These are phyloP conservation scores for Skeletonema grethae DNA, from an alignment of 108 stramenopile genomes.

Conservation along the genomic window DNA sequence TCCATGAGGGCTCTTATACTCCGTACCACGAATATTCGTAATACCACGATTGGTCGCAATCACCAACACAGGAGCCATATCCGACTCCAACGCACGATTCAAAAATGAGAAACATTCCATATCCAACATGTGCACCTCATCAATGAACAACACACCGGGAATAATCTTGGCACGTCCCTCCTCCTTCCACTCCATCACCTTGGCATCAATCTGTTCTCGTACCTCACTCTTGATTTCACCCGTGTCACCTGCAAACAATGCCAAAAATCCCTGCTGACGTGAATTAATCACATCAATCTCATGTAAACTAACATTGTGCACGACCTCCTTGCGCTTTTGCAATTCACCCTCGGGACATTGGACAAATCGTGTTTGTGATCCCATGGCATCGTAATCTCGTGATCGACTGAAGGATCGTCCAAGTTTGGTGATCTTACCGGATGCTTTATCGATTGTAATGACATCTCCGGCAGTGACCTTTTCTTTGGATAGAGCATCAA, in stretches of 20 bases:
- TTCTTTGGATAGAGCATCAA: conserved; percentile 96
- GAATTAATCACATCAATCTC: conserved; percentile 99
- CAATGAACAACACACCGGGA: conserved; percentile 99
- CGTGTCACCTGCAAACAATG: conserved; percentile 98
- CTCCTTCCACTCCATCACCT: conserved; percentile 97
- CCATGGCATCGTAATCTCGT: conserved; percentile 99
- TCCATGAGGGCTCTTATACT: conserved; percentile 96
- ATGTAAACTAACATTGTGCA: conserved; percentile 95
- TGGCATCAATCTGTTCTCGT: conserved; percentile 96
- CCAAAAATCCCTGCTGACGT: conserved; percentile 98
- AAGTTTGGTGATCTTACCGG: conserved; percentile 95
- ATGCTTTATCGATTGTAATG: conserved; percentile 99
- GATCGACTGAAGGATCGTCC: conserved; percentile 93
- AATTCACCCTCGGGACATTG: conserved; percentile 99
- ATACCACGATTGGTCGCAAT: conserved; percentile 95
- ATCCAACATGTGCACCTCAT: conserved; percentile 98
- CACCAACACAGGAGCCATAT: conserved; percentile 91
- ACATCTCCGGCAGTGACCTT: conserved; percentile 98
- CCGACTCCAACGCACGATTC: conserved; percentile 88
- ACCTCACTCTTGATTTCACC: conserved; percentile 98
- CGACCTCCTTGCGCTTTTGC: conserved; percentile 97
- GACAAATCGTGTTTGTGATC: conserved; percentile 96
- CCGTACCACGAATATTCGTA: conserved; percentile 91
- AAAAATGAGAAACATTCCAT: conserved; percentile 97
- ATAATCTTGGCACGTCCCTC: conserved; percentile 97